Conservation (phyloP, 768 basidiomycete genomes). For the Filobasidium floriforme region DNA sequence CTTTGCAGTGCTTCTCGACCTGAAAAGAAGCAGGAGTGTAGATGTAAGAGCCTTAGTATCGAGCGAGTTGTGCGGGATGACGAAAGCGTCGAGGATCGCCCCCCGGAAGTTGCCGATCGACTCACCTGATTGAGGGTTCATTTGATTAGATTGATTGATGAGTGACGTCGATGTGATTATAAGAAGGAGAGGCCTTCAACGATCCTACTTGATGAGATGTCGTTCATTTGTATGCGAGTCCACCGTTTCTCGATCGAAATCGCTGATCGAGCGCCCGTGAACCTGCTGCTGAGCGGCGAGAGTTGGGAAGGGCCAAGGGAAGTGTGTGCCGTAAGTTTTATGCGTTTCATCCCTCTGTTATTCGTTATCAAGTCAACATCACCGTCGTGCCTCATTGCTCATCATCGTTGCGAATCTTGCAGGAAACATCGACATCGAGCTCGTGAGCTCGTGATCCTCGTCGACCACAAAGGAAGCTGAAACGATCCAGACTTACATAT, state of each 20-base stretch:
- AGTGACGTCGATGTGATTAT: not conserved
- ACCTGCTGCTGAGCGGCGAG: too few relatives aligned
- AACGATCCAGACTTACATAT: too few relatives aligned
- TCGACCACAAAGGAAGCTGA: too few relatives aligned
- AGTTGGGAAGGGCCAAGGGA: too few relatives aligned
- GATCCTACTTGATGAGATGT: not conserved
- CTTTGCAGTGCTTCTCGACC: conserved; percentile 40
- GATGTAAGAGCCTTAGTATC: conserved; percentile 2
- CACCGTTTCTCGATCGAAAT: not conserved
- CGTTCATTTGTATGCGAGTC: not conserved
- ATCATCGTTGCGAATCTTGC: too few relatives aligned
- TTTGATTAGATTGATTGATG: not conserved
- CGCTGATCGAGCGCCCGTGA: conserved; percentile 2
- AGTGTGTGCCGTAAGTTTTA: too few relatives aligned
- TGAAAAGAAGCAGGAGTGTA: conserved; percentile 7
- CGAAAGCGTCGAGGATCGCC: not conserved
- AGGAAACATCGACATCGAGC: too few relatives aligned
- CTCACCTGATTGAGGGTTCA: conserved; percentile 9
- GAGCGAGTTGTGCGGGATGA: not conserved
- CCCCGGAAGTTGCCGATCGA: not conserved
- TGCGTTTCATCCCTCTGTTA: too few relatives aligned
- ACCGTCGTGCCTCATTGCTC: too few relatives aligned
- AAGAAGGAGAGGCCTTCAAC: not conserved
- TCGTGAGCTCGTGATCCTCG: too few relatives aligned
- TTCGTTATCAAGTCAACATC: too few relatives aligned